Evolutionary conservation across 2,329 filamentous ascomycete genomes (phyloP).

Genomic region (Penicillium janthinellum): DNA sequence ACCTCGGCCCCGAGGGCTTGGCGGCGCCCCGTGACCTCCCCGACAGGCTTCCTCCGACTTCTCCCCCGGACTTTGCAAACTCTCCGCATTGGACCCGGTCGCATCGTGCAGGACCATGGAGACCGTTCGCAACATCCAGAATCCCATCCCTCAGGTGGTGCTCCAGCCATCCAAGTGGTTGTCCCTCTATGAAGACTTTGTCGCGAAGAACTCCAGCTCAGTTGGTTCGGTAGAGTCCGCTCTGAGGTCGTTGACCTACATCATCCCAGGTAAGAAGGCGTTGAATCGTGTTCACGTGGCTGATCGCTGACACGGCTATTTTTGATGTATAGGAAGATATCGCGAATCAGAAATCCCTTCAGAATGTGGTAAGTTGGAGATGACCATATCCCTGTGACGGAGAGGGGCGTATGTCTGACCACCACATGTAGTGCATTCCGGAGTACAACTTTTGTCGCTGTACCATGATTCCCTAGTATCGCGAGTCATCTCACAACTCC

Average conservation of each 20-base stretch:
- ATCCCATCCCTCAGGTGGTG: constrained; percentile 33
- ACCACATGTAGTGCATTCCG: constrained; percentile 67
- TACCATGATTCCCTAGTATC: constrained; percentile 90
- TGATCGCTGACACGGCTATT: not conserved
- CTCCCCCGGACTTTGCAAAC: constrained; percentile 11
- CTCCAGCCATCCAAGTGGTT: constrained; percentile 44
- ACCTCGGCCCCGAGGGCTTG: constrained; percentile 35
- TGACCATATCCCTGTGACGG: constrained; percentile 18
- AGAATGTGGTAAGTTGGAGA: constrained; percentile 4
- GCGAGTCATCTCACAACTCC: constrained; percentile 61
- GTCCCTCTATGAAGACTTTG: constrained; percentile 66
- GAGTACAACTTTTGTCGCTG: constrained; percentile 83
- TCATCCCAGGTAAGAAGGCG: constrained; percentile 70
- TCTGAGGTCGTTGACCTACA: constrained; percentile 88
- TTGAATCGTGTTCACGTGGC: too few species aligned
- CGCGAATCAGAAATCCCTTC: constrained; percentile 70
- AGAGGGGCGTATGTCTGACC: constrained; percentile 22
- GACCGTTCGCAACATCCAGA: constrained; percentile 31
- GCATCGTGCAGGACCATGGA: constrained; percentile 33
- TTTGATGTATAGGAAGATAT: constrained; percentile 39
- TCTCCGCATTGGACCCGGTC: constrained; percentile 11
- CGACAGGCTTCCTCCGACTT: constrained; percentile 4
- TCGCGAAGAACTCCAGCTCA: constrained; percentile 90
- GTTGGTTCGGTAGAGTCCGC: constrained; percentile 95
- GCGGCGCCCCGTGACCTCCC: constrained; percentile 25